Evolutionary conservation across 768 basidiomycete species (phyloP).

Genomic region (Baorangia bicolor): DNA sequence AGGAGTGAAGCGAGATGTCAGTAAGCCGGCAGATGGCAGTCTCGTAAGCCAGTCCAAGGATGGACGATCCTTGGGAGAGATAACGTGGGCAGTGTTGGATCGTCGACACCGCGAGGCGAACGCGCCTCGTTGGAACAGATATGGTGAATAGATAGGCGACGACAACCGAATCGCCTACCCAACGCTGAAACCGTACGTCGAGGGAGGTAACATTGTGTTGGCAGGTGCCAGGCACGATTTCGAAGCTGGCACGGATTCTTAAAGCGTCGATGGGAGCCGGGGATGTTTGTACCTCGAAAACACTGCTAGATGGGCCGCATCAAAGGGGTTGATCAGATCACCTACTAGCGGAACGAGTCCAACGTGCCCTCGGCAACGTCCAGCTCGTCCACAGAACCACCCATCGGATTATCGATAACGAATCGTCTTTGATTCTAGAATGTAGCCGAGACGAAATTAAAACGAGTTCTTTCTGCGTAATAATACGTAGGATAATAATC

Average conservation of each 20-base stretch:
- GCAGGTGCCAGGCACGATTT: conserved; percentile 15
- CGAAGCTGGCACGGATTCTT: background rate
- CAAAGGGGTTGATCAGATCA: conserved; percentile 1
- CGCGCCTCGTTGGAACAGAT: background rate
- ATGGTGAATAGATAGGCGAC: background rate
- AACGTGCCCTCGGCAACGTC: background rate
- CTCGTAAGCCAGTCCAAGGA: conserved; percentile 10
- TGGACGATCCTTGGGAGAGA: conserved; percentile 10
- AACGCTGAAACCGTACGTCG: background rate
- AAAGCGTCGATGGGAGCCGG: no score
- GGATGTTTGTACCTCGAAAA: conserved; percentile 6
- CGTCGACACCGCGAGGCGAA: conserved; percentile 13
- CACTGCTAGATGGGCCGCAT: background rate
- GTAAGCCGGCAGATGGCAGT: background rate
- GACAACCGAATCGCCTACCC: background rate
- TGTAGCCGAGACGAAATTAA: conserved; percentile 14
- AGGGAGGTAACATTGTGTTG: background rate
- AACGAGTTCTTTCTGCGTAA: conserved; percentile 7
- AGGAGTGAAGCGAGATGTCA: background rate
- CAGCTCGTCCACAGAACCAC: background rate
- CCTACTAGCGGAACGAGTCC: background rate
- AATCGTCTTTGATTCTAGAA: conserved; percentile 10
- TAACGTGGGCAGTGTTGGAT: conserved; percentile 9
- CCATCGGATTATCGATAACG: conserved; percentile 18
- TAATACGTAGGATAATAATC: background rate